phyloP scores from a whole-genome alignment of 2,329 filamentous ascomycete species.

The Endoconidiophora polonica region DNA sequence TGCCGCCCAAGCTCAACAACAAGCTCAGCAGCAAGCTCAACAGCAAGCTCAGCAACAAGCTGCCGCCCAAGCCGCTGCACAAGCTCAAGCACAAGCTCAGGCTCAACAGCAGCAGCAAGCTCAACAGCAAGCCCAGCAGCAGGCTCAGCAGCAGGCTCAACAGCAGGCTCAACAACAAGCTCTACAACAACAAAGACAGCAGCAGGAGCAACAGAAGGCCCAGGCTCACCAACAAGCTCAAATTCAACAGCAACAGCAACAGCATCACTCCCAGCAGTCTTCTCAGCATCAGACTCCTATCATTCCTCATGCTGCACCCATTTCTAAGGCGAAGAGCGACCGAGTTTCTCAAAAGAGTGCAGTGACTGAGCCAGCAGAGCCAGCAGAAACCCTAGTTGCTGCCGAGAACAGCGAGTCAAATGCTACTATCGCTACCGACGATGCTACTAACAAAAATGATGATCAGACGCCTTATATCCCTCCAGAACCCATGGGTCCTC shows the following conservation, averaged over 20 bases:
- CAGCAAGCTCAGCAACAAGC: background rate
- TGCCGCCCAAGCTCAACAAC: slow-evolving; percentile 8
- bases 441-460: slow-evolving; percentile 23
- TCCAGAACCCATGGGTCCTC: slow-evolving; percentile 36
- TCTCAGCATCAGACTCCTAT: slow-evolving; percentile 10
- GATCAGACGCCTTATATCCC: slow-evolving; percentile 35
- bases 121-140: slow-evolving; percentile 16
- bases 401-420: slow-evolving; percentile 24
- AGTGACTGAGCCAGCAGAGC: slow-evolving; percentile 10
- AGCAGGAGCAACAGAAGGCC: slow-evolving; percentile 19
- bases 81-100: slow-evolving; percentile 18
- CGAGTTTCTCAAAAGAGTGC: slow-evolving; percentile 5
- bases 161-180: slow-evolving; percentile 3
- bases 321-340: slow-evolving; percentile 23
- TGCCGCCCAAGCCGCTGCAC: slow-evolving; percentile 14
- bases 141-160: slow-evolving; percentile 8
- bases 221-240: slow-evolving; percentile 15
- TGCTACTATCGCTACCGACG: slow-evolving; percentile 32
- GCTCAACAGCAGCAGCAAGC: slow-evolving; percentile 15
- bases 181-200: slow-evolving; percentile 12
- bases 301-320: slow-evolving; percentile 13
- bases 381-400: slow-evolving; percentile 3
- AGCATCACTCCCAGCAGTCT: slow-evolving; percentile 12
- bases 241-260: slow-evolving; percentile 14
- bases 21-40: background rate